A percentile compares a stretch with the other conserved stretches of the same genome.
phyloP scores from a whole-genome alignment of 345 rosid species.

The Ceriops zippeliana region DNA sequence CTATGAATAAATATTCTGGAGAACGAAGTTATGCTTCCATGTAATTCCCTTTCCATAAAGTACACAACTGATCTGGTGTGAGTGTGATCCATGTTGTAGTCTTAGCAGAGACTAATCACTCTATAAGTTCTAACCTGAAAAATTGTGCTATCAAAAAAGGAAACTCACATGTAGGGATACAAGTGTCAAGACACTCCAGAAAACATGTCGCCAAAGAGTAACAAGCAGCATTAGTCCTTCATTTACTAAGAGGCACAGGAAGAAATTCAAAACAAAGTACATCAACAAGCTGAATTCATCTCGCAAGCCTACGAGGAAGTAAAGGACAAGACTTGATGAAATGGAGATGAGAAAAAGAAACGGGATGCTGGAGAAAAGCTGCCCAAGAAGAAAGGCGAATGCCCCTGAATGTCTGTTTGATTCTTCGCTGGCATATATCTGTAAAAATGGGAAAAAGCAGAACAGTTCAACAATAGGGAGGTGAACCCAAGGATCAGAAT shows the following conservation, averaged over 20 bases:
- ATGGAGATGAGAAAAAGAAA: conserved; percentile 94
- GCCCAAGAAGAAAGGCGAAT: conserved; percentile 79
- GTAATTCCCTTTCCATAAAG: no score
- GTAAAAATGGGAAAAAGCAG: conserved; percentile 18
- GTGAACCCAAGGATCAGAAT: not conserved
- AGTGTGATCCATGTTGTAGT: no score
- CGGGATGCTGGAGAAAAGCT: conserved; percentile 90
- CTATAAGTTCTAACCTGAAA: not conserved
- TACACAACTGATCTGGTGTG: no score
- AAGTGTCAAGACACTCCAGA: conserved; percentile 68
- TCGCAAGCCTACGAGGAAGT: conserved; percentile 79
- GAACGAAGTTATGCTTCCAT: no score
- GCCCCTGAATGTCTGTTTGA: conserved; percentile 92
- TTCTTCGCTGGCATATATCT: conserved; percentile 82
- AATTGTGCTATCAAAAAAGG: not conserved
- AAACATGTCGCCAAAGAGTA: conserved; percentile 66
- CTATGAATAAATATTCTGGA: not conserved
- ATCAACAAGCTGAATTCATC: conserved; percentile 91
- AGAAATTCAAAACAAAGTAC: conserved; percentile 98
- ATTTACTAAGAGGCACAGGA: conserved; percentile 79
- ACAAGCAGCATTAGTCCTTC: conserved; percentile 81
- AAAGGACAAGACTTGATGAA: conserved; percentile 93
- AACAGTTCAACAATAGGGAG: conserved; percentile 5
- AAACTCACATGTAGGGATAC: conserved; percentile 66
- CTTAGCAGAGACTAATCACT: no score